A percentile compares a stretch with the other conserved stretches of the same genome.
phyloP scores from a whole-genome alignment of 2,329 filamentous ascomycete genomes.

The Passalora sequoiae region DNA sequence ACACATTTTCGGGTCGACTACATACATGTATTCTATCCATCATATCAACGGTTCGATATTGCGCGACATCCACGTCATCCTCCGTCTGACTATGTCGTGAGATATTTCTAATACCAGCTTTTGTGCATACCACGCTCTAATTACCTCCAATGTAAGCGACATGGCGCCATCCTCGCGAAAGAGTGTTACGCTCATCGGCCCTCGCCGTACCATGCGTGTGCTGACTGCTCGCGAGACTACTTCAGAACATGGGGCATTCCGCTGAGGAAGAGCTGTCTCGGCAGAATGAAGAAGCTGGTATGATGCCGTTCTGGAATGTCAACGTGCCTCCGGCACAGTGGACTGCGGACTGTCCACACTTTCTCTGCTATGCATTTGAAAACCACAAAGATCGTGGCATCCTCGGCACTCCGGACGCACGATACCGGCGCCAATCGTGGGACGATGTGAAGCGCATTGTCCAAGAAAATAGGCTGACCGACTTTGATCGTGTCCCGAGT shows the following conservation, averaged over 20 bases:
- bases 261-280: no score
- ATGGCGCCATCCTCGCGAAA: neutral
- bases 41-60: no score
- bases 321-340: conserved; percentile 64
- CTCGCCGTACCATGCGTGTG: no score
- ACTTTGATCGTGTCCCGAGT: conserved; percentile 70
- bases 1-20: no score
- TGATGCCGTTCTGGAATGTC: conserved; percentile 67
- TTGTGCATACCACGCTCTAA: no score
- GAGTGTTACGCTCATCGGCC: no score
- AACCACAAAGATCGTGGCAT: conserved; percentile 64
- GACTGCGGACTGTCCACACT: conserved; percentile 65
- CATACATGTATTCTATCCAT: no score
- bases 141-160: neutral
- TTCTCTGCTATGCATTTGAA: conserved; percentile 51
- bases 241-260: no score
- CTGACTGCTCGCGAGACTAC: no score
- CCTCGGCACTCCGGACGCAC: conserved; percentile 63
- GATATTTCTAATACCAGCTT: no score
- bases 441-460: conserved; percentile 60
- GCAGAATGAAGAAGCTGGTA: neutral
- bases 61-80: no score
- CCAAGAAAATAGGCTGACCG: conserved; percentile 62
- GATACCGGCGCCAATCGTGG: conserved; percentile 65
- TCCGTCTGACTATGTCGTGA: no score